Evolutionary conservation across 2,329 filamentous ascomycete genomes (phyloP), one percentile per base, ranked within the genome.

Genomic region (Basipetospora chlamydospora): DNA sequence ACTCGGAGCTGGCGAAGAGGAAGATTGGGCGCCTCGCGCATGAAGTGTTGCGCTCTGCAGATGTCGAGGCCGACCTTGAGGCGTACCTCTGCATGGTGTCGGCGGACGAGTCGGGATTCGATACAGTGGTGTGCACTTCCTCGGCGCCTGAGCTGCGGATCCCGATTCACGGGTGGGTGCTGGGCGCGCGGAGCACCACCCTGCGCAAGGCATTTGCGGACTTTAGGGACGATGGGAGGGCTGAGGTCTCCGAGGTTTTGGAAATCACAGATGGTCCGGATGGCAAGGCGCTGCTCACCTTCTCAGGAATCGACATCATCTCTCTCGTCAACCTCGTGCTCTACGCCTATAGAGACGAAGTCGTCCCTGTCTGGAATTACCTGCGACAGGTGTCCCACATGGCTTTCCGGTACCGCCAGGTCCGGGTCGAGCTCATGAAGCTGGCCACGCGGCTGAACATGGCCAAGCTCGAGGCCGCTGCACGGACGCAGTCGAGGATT

Each of bases 341-440:
- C 8, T 95, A 84, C 48, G 52, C 80, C 6, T 96, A 96, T 52
- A 78, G 77, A 5, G 90, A 96, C 50, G 66, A 64, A 4, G 60
- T 87, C 12, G 66, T 94, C 22, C 84, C 90, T 41, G 80, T 87
- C 13, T 96, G 90, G 90, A 82, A 87, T 44, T 77, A 80, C 43
- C 78, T 78, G 4, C 73, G 70, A 6, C 70, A 77, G 42, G 70
- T 73, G 15, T 71, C 77, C 3, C 60, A 71, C 9, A 62, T 79
- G 51, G 78, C 82, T 0, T 69, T 72, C 46, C 70, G 81, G 28
- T 93, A 85, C 52, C 80, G 86, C 17, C 77, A 87, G 48, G 68
- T 93, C 13, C 77, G 88, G 15, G 69, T 65, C 1, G 88, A 96
- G 50, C 61, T 96, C n/a, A 90, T 94, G 78, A 88, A 77, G 44